A percentile compares a stretch with the other conserved stretches of the same genome.
Conservation (phyloP, 192 early-diverging fungal species). For the Glomus cerebriforme region DNA sequence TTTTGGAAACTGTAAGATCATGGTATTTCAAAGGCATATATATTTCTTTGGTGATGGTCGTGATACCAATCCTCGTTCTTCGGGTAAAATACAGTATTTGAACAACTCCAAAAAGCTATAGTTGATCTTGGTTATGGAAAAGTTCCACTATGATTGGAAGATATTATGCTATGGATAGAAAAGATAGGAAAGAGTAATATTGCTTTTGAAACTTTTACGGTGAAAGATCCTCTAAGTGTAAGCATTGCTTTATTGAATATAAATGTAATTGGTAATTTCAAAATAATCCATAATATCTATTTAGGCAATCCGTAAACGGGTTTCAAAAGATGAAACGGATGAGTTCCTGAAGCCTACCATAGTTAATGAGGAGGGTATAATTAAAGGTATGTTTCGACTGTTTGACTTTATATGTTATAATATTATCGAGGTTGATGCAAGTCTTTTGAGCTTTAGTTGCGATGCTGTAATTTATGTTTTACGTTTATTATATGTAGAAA, state of each 20-base stretch:
- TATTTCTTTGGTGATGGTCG: slow-evolving; percentile 99
- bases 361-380: slow-evolving; percentile 72
- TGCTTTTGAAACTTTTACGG: slow-evolving; percentile 93
- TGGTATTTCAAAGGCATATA: slow-evolving; percentile 80
- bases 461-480: background rate
- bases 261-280: background rate
- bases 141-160: slow-evolving; percentile 92
- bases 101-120: slow-evolving; percentile 67
- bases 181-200: slow-evolving; percentile 98
- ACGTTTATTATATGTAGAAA: slow-evolving; percentile 47
- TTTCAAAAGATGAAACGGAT: slow-evolving; percentile 91
- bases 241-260: background rate
- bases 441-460: background rate
- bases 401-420: background rate
- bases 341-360: slow-evolving; percentile 99
- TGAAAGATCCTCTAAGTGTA: slow-evolving; percentile 69
- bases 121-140: slow-evolving; percentile 76
- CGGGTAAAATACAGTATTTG: slow-evolving; percentile 81
- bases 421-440: background rate
- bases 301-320: slow-evolving; percentile 82
- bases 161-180: slow-evolving; percentile 99
- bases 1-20: slow-evolving; percentile 82
- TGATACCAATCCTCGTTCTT: slow-evolving; percentile 91
- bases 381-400: slow-evolving; percentile 43
- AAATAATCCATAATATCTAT: background rate